Base-by-base conservation (phyloP, 1,139 yeast species). In the Nadsonia commutata region DNA sequence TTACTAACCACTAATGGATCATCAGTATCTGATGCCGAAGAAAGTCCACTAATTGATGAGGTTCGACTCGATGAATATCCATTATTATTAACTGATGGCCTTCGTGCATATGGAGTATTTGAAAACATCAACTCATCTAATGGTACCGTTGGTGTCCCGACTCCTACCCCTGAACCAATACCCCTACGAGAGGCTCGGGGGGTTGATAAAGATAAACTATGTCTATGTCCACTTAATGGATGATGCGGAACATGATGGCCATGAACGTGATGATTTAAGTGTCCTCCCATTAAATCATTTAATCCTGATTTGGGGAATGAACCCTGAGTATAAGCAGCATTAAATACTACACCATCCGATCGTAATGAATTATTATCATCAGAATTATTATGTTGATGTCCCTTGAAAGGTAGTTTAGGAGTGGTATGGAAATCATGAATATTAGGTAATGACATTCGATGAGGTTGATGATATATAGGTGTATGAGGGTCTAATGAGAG, bases 291-390 rank as follows among this genome's bases (percentile, higher is more conserved):
- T 43, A 23, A 23, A 31, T 23, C 18, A 13, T 27, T 27, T 6
- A 27, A 9, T 6, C 33, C 33, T 4, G 33, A 9, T 27, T 27
- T 27, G 17, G 53, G 27, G 16, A 50, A 53, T 2, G 58, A 55
- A 44, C 55, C 59, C n/a, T 52, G 40, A 5, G 59, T 57, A 40
- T 56, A 57, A 8, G 61, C 58, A 2, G 60, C 46, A 42, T 57
- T 57, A 47, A 57, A 57, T 8, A 56, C 52, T 8, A 55, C 49
- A n/a, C 42, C 38, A 36, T 36, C 41, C 23, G 31, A 31, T 23
- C 18, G 33, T 20, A 9, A 43, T 41, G 37, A 43, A 36, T 36
- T 37, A 20, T 39, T 41, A 18, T 19, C 20, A 16, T 38, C 37
- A 16, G 39, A 45, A 38, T 42, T 48, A 13, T 41, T 45, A 18